Percentiles rank a stretch among this genome's conserved stretches.
These are phyloP conservation scores for Crucibulum laeve DNA, from an alignment of 768 basidiomycete genomes.

Conservation along the genomic window DNA sequence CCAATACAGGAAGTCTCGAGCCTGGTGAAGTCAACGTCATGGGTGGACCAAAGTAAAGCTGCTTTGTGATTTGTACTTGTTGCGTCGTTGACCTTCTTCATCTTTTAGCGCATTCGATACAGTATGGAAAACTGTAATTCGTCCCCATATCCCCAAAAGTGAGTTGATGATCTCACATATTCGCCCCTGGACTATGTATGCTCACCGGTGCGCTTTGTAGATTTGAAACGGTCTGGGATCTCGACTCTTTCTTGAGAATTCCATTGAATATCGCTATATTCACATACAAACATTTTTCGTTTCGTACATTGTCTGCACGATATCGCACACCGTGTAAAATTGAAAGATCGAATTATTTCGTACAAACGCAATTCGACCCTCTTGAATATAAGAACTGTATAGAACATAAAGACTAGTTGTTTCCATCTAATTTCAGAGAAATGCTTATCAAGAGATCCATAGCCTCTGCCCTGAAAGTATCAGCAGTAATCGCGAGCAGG, in stretches of 20 bases:
- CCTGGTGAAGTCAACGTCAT: conserved; percentile 32
- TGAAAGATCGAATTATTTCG: no score
- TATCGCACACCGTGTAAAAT: no score
- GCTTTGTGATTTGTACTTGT: not conserved
- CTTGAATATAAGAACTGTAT: no score
- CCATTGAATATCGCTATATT: no score
- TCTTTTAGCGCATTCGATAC: conserved; percentile 28
- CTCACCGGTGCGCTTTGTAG: conserved; percentile 1
- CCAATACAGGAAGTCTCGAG: conserved; percentile 39
- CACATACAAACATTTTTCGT: no score
- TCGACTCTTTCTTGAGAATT: conserved; percentile 11
- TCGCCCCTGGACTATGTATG: not conserved
- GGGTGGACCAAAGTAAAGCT: conserved; percentile 30
- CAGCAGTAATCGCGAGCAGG: conserved; percentile 10
- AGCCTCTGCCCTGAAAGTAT: conserved; percentile 11
- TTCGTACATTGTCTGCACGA: no score
- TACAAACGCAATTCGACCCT: no score
- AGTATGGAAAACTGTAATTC: conserved; percentile 29
- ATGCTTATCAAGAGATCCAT: conserved; percentile 10
- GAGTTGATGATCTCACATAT: not conserved
- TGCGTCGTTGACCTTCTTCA: not conserved
- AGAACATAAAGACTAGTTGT: no score
- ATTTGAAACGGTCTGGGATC: conserved; percentile 12
- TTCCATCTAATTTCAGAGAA: no score
- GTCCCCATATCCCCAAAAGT: conserved; percentile 30